Conservation (phyloP, 2,329 filamentous ascomycete species). For the Didymella segeticola region DNA sequence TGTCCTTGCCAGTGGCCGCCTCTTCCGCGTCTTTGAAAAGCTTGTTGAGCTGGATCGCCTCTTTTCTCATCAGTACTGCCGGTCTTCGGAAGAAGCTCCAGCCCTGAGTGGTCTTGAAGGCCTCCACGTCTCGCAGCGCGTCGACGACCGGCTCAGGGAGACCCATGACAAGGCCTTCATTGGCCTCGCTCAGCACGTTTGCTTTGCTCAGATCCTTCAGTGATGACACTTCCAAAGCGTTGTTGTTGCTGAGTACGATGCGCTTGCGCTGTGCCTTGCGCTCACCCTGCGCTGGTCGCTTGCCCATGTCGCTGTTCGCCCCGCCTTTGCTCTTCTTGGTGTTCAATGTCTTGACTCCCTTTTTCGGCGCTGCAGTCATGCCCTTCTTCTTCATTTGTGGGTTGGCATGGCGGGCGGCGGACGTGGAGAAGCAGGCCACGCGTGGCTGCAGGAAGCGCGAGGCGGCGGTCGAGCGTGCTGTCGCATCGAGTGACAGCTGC, state of each 20-base stretch:
- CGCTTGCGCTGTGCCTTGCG: constrained; percentile 86
- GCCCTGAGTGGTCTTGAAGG: constrained; percentile 87
- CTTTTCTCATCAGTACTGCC: constrained; percentile 76
- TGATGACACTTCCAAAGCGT: constrained; percentile 78
- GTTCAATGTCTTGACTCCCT: constrained; percentile 49
- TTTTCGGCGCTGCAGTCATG: constrained; percentile 39
- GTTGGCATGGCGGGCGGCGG: constrained; percentile 36
- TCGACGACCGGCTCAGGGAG: constrained; percentile 76
- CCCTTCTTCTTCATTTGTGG: constrained; percentile 37
- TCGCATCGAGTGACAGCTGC: constrained; percentile 39
- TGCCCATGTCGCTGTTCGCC: constrained; percentile 48
- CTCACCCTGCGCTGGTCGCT: constrained; percentile 74
- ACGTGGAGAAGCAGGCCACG: constrained; percentile 46
- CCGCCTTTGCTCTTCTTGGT: constrained; percentile 54
- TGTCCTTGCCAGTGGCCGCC: constrained; percentile 57
- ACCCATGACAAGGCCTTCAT: constrained; percentile 71
- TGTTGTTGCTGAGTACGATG: constrained; percentile 92
- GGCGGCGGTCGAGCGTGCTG: constrained; percentile 28
- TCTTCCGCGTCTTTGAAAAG: constrained; percentile 60
- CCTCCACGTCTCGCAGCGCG: constrained; percentile 80
- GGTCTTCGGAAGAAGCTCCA: constrained; percentile 88
- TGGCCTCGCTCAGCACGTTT: constrained; percentile 49
- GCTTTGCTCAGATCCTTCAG: constrained; percentile 69
- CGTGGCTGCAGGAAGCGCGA: constrained; percentile 36
- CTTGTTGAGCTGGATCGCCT: constrained; percentile 75